Conservation (phyloP, 2,329 filamentous ascomycete genomes). For the Ascochyta clinopodiicola region DNA sequence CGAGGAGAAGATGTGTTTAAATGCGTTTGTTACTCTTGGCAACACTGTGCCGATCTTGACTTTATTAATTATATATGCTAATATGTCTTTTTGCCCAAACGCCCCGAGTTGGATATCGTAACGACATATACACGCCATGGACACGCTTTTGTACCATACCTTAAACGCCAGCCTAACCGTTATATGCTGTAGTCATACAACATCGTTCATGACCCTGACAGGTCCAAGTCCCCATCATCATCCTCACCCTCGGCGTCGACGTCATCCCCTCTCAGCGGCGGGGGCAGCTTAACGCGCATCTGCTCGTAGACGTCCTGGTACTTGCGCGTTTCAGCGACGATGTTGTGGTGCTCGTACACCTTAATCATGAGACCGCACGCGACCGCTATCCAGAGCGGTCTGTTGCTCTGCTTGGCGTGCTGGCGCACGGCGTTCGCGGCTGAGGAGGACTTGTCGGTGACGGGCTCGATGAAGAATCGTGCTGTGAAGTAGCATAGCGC, state of each 20-base stretch:
- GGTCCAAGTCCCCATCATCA: conserved; percentile 15
- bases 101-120: no score
- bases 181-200: background rate
- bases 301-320: conserved; percentile 29
- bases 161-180: conserved; percentile 13
- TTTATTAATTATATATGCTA: no score
- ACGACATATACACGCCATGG: background rate
- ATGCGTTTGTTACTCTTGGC: no score
- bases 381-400: conserved; percentile 41
- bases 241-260: conserved; percentile 34
- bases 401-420: conserved; percentile 32
- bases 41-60: no score
- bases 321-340: conserved; percentile 33
- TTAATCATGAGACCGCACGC: conserved; percentile 40
- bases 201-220: background rate
- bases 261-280: conserved; percentile 28
- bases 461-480: conserved; percentile 80
- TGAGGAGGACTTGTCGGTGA: conserved; percentile 66
- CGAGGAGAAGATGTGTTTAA: no score
- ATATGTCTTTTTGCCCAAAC: no score
- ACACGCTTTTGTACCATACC: background rate
- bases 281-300: conserved; percentile 33
- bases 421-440: conserved; percentile 48
- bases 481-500: conserved; percentile 85
- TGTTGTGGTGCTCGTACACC: conserved; percentile 37